Evolutionary conservation across 495 filamentous ascomycete species (phyloP).

Genomic region (Entonaema liquescens): DNA sequence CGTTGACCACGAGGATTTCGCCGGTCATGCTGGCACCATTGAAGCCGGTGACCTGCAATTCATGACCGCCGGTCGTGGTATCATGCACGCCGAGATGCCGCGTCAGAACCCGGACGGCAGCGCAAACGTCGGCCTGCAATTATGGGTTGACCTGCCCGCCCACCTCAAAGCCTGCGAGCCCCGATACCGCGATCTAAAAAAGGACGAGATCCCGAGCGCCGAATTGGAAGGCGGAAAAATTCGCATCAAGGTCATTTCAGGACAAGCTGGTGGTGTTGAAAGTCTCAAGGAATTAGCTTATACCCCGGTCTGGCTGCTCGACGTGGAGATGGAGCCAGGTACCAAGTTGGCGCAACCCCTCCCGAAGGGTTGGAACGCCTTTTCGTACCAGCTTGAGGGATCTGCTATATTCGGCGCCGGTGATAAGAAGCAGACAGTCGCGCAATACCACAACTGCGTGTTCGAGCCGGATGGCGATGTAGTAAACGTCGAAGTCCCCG

Average conservation of each 20-base stretch:
- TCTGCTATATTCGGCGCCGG: conserved; percentile 70
- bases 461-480: conserved; percentile 83
- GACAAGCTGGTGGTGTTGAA: conserved; percentile 83
- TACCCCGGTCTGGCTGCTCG: conserved; percentile 93
- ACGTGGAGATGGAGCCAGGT: conserved; percentile 83
- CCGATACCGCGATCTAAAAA: conserved; percentile 84
- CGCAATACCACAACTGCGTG: conserved; percentile 86
- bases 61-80: conserved; percentile 94
- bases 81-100: conserved; percentile 98
- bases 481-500: conserved; percentile 73
- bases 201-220: conserved; percentile 77
- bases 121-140: conserved; percentile 86
- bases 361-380: conserved; percentile 88
- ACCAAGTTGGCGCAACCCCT: conserved; percentile 76
- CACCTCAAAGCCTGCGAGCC: conserved; percentile 88
- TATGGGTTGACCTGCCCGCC: conserved; percentile 92
- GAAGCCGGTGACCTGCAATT: conserved; percentile 89
- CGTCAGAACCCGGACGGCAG: conserved; percentile 77
- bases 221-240: conserved; percentile 76
- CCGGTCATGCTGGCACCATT: conserved; percentile 87
- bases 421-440: conserved; percentile 65
- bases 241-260: conserved; percentile 86
- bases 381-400: conserved; percentile 83
- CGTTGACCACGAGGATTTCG: conserved; percentile 96
- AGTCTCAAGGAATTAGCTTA: conserved; percentile 89